These are phyloP conservation scores for Cercospora citrullina DNA, from an alignment of 2,329 filamentous ascomycete species.

Conservation along the genomic window DNA sequence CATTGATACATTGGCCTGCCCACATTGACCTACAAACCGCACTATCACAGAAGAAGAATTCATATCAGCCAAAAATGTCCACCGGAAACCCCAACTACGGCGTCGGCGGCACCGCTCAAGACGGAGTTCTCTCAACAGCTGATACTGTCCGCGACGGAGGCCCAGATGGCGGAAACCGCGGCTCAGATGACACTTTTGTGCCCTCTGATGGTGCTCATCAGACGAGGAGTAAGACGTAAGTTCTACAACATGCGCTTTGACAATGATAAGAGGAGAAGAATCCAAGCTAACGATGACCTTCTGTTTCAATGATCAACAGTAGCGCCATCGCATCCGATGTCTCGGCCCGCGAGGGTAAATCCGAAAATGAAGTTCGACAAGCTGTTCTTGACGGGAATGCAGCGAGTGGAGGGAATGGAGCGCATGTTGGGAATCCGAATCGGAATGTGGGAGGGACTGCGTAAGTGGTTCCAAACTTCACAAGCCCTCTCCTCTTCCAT, in stretches of 20 bases:
- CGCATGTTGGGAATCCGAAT: slow-evolving; percentile 20
- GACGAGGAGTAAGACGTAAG: slow-evolving; percentile 16
- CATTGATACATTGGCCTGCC: neutral
- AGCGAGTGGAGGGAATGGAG: slow-evolving; percentile 15
- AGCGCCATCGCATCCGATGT: neutral
- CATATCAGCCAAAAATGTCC: slow-evolving; percentile 10
- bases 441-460: slow-evolving; percentile 31
- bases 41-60: no score
- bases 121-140: slow-evolving; percentile 26
- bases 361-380: neutral
- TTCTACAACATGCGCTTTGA: neutral
- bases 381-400: neutral
- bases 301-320: neutral
- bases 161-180: slow-evolving; percentile 11
- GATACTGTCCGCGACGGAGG: slow-evolving; percentile 26
- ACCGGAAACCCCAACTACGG: slow-evolving; percentile 21
- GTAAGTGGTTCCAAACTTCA: slow-evolving; percentile 4
- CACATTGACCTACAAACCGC: no score
- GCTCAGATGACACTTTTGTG: neutral
- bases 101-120: slow-evolving; percentile 26
- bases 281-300: no score
- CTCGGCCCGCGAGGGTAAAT: neutral
- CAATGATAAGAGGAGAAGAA: no score
- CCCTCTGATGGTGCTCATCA: neutral
- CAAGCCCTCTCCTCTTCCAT: no score